These are phyloP conservation scores for Verticillium zaregamsianum DNA, from an alignment of 2,329 filamentous ascomycete species.

Conservation along the genomic window DNA sequence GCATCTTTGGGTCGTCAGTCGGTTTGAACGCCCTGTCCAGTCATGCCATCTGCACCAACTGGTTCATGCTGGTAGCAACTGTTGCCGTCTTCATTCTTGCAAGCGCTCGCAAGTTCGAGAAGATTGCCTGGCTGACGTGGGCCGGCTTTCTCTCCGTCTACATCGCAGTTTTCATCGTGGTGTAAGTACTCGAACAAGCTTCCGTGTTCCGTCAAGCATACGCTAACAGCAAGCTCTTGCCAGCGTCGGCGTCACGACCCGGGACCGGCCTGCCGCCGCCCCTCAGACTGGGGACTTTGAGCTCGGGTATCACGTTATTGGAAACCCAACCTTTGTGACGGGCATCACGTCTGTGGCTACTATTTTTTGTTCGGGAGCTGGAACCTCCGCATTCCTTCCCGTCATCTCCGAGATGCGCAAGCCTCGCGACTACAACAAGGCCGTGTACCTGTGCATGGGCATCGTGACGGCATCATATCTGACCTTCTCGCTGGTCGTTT, in stretches of 20 bases:
- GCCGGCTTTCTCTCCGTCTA: slow-evolving; percentile 56
- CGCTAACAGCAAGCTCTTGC: neutral
- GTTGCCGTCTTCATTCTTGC: slow-evolving; percentile 43
- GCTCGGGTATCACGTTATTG: slow-evolving; percentile 53
- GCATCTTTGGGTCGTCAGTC: slow-evolving; percentile 55
- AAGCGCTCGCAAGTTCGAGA: slow-evolving; percentile 53
- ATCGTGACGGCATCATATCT: slow-evolving; percentile 55
- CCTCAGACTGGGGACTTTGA: slow-evolving; percentile 56
- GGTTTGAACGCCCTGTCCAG: slow-evolving; percentile 56
- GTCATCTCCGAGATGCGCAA: slow-evolving; percentile 63
- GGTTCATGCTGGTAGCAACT: slow-evolving; percentile 50
- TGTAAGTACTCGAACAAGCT: slow-evolving; percentile 24
- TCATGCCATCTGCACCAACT: slow-evolving; percentile 56
- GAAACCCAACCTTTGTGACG: slow-evolving; percentile 51
- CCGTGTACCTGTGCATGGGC: slow-evolving; percentile 54
- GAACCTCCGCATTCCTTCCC: slow-evolving; percentile 57
- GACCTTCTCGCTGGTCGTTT: slow-evolving; percentile 55
- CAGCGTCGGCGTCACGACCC: slow-evolving; percentile 51
- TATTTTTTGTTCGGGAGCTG: slow-evolving; percentile 57
- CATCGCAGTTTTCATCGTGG: slow-evolving; percentile 52
- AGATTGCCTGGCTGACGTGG: slow-evolving; percentile 60
- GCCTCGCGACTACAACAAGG: slow-evolving; percentile 56
- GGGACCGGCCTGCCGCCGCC: slow-evolving; percentile 55
- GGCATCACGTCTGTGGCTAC: slow-evolving; percentile 55
- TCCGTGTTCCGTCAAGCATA: neutral